Evolutionary conservation across 495 filamentous ascomycete genomes (phyloP), one percentile per base, ranked within the genome.

Genomic region (Penicillium ucsense): DNA sequence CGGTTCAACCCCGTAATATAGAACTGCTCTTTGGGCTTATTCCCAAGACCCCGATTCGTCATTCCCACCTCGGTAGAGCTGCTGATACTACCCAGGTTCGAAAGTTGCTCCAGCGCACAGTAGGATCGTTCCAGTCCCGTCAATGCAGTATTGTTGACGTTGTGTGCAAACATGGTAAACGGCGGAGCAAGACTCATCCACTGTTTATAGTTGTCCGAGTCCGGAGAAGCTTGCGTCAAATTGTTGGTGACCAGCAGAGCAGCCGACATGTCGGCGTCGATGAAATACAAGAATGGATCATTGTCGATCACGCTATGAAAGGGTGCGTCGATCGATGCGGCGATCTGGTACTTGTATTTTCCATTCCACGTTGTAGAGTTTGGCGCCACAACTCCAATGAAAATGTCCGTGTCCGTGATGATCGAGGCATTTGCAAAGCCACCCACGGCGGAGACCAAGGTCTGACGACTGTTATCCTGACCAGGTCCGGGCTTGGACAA

Each of bases 1-100:
- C 67, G 62, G 42, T 89, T 87, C 11, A 98, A 72, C 2, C 80
- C 78, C 10, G 71, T 79, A 31, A 95, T 66, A 52, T 91, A 87
- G 63, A 97, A 94, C 57, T 95, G 87, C 65, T 94, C 79, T 55
- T 86, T 86, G 1, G 86, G 85, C 37, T 79, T 61, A 42, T 79
- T 79, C 4, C 73, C 75, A 0, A 70, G 63, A 3, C 82, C 81
- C 3, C 79, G 71, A 28, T 59, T 76, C 3, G 85, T 92, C 75
- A 94, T 86, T 38, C 75, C 74, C 31, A 74, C 75, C 11, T 79
- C 66, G 9, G 83, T 67, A 36, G 74, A 67, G 45, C 63, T 65
- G 43, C 64, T 74, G n/a, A 68, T 76, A 32, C 71, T 70, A 8
- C 75, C 67, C 35, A 88, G 77, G 54, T 84, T 78, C 2, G 86